These are phyloP conservation scores for Sporothrix protearum DNA, from an alignment of 2,329 filamentous ascomycete genomes.

Conservation along the genomic window DNA sequence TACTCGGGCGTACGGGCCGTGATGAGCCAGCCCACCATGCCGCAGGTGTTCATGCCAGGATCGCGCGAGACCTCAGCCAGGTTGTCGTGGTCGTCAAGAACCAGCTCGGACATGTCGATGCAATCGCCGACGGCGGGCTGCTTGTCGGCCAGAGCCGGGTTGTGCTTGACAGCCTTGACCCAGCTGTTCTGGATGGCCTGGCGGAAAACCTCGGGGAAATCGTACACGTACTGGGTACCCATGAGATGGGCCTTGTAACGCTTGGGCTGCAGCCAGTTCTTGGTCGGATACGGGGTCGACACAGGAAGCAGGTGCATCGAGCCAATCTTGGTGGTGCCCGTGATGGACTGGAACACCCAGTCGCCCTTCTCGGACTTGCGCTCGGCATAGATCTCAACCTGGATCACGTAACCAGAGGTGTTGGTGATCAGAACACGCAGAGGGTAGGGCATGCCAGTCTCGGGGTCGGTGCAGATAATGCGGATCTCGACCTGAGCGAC, in stretches of 20 bases:
- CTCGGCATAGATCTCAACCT: conserved; percentile 97
- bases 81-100: conserved; percentile 90
- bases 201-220: conserved; percentile 98
- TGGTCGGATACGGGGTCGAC: conserved; percentile 89
- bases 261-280: conserved; percentile 98
- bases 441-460: conserved; percentile 80
- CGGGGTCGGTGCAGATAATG: conserved; percentile 91
- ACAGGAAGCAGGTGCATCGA: conserved; percentile 92
- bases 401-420: conserved; percentile 95
- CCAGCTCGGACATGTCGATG: conserved; percentile 89
- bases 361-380: conserved; percentile 97
- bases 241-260: conserved; percentile 98
- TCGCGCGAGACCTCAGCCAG: conserved; percentile 91
- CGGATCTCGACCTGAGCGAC: conserved; percentile 97
- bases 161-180: conserved; percentile 69
- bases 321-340: conserved; percentile 90
- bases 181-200: conserved; percentile 97
- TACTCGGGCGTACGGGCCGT: conserved; percentile 95
- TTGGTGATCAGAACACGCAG: conserved; percentile 96
- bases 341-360: conserved; percentile 98
- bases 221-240: conserved; percentile 99
- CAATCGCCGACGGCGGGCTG: conserved; percentile 85
- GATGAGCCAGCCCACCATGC: conserved; percentile 98
- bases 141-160: conserved; percentile 70
- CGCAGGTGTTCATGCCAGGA: conserved; percentile 89